Percentiles rank a stretch among this genome's conserved stretches.
Evolutionary conservation across 2,329 filamentous ascomycete genomes (phyloP).

Genomic region (Cercospora sp.): DNA sequence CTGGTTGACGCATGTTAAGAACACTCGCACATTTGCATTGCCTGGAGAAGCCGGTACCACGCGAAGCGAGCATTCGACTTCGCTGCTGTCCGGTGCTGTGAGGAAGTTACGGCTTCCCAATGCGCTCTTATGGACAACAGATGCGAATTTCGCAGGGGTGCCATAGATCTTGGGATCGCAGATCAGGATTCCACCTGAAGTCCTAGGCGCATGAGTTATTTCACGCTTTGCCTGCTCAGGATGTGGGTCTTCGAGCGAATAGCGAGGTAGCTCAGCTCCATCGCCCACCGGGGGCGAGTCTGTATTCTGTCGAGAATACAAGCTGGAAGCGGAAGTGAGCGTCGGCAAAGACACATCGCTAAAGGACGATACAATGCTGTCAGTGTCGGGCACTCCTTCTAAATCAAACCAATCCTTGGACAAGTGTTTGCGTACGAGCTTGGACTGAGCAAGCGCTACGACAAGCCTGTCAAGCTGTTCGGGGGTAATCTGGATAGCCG

Average conservation of each 20-base stretch:
- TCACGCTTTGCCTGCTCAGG: conserved; percentile 7
- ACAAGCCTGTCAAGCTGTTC: conserved; percentile 31
- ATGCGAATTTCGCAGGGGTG: conserved; percentile 32
- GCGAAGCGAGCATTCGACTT: conserved; percentile 32
- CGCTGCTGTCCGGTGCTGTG: conserved; percentile 33
- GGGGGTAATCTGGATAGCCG: conserved; percentile 22
- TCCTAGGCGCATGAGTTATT: background rate
- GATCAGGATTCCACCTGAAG: conserved; percentile 31
- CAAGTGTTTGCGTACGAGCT: conserved; percentile 29
- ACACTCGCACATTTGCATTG: conserved; percentile 22
- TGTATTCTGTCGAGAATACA: conserved; percentile 23
- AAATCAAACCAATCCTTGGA: conserved; percentile 31
- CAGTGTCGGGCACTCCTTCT: conserved; percentile 27
- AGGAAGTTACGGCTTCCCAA: conserved; percentile 34
- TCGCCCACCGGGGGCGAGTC: conserved; percentile 4
- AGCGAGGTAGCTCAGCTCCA: conserved; percentile 13
- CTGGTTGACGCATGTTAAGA: conserved; percentile 34
- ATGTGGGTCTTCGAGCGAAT: conserved; percentile 20
- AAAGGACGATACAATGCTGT: conserved; percentile 24
- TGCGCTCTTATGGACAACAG: conserved; percentile 24
- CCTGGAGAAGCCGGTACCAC: conserved; percentile 23
- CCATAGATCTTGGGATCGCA: conserved; percentile 34
- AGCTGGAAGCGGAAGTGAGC: conserved; percentile 24
- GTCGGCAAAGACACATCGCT: conserved; percentile 24
- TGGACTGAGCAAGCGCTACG: conserved; percentile 27